A percentile compares a stretch with the other conserved stretches of the same genome.
Evolutionary conservation across 495 filamentous ascomycete genomes (phyloP).

Genomic region (Aspergillus campestris): DNA sequence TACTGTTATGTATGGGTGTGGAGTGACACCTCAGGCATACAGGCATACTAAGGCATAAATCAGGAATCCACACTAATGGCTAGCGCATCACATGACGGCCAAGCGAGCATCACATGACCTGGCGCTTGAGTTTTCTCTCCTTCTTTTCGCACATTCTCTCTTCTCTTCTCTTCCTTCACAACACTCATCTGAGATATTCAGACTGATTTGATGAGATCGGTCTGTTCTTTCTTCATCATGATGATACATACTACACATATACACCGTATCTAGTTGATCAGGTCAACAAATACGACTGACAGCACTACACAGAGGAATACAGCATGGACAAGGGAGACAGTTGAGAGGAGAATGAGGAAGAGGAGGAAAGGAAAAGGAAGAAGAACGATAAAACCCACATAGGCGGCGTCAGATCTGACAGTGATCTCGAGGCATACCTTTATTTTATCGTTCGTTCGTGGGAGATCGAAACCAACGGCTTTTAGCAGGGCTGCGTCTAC

Average conservation of each 20-base stretch:
- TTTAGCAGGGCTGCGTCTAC: constrained; percentile 50
- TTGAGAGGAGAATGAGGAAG: too few species aligned
- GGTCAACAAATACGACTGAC: too few species aligned
- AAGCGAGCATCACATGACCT: background rate
- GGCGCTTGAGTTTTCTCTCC: background rate
- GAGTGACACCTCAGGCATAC: too few species aligned
- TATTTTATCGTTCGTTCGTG: constrained; percentile 44
- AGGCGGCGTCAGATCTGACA: constrained; percentile 35
- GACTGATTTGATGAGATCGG: background rate
- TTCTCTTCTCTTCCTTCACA: constrained; percentile 1
- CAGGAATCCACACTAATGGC: too few species aligned
- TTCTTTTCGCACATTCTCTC: background rate
- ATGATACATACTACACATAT: background rate
- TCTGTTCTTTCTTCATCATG: too few species aligned
- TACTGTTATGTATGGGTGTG: too few species aligned
- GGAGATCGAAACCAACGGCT: constrained; percentile 47
- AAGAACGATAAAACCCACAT: constrained; percentile 26
- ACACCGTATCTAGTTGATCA: background rate
- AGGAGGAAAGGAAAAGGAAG: too few species aligned
- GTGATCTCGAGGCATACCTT: constrained; percentile 34
- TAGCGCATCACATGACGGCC: too few species aligned
- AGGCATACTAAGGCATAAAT: too few species aligned
- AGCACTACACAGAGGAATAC: too few species aligned
- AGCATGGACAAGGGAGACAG: too few species aligned
- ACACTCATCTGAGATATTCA: background rate